These are phyloP conservation scores for Lepidium campestre DNA, from an alignment of 441 rosid species.

Conservation along the genomic window DNA sequence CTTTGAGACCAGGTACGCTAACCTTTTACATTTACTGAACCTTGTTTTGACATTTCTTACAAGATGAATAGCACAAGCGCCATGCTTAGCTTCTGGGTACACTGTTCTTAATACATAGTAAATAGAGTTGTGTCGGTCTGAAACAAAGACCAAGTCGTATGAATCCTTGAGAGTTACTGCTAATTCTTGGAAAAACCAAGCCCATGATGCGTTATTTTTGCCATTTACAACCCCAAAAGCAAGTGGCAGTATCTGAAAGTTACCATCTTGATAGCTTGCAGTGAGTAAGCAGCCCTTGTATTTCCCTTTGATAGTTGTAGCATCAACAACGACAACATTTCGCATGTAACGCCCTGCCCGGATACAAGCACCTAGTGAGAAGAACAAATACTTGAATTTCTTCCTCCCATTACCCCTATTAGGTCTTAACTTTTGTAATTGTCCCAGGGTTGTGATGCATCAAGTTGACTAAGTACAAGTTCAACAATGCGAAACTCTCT, in stretches of 20 bases:
- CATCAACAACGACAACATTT: background rate
- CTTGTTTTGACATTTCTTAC: background rate
- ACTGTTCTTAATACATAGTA: too few species aligned
- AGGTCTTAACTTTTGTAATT: too few species aligned
- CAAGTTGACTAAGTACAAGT: too few species aligned
- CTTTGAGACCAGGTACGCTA: too few species aligned
- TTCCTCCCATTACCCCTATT: too few species aligned
- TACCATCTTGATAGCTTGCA: background rate
- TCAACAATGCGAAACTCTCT: too few species aligned
- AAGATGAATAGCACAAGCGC: background rate
- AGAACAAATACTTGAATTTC: background rate
- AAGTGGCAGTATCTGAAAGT: background rate
- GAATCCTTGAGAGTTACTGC: background rate
- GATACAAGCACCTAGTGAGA: background rate
- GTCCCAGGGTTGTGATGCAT: too few species aligned
- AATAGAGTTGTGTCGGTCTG: background rate
- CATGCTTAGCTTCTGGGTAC: background rate
- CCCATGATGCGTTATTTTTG: background rate
- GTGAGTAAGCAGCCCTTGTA: background rate
- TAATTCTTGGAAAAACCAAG: background rate
- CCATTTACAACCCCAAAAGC: background rate
- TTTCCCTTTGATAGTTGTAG: background rate
- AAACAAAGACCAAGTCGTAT: background rate
- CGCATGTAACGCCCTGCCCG: background rate
- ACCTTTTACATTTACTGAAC: too few species aligned